A percentile compares a stretch with the other conserved stretches of the same genome.
These are phyloP conservation scores for Pseudogymnoascus pannorum DNA, from an alignment of 2,329 filamentous ascomycete genomes.

Conservation along the genomic window DNA sequence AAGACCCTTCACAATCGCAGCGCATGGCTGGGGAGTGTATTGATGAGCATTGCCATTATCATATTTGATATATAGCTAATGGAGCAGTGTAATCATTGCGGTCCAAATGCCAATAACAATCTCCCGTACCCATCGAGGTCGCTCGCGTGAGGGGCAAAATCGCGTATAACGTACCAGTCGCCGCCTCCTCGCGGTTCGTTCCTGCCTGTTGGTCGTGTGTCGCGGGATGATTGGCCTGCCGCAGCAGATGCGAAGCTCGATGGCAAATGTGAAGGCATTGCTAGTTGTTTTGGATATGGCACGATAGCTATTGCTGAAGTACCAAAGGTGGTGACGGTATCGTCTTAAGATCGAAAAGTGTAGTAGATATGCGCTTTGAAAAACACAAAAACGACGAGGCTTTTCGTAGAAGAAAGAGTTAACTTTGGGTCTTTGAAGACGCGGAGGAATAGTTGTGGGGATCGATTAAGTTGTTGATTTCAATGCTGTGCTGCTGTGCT, in stretches of 20 bases:
- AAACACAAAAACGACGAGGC: constrained; percentile 5
- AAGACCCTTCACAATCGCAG: not conserved
- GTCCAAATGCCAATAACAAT: not conserved
- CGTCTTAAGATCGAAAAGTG: constrained; percentile 6
- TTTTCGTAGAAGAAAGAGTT: not conserved
- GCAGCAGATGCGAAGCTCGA: constrained; percentile 81
- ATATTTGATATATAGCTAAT: not conserved
- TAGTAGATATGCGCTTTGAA: not conserved
- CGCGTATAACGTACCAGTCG: constrained; percentile 59
- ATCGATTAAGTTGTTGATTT: constrained; percentile 9
- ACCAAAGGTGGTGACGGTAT: constrained; percentile 9
- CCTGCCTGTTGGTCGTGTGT: constrained; percentile 50
- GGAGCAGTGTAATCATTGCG: not conserved
- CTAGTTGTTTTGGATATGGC: constrained; percentile 12
- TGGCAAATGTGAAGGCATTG: constrained; percentile 67
- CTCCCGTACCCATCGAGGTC: not conserved
- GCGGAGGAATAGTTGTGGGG: constrained; percentile 2
- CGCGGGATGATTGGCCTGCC: constrained; percentile 63
- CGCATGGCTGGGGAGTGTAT: constrained; percentile 6
- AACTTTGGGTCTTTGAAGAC: not conserved
- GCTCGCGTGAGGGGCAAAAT: constrained; percentile 1
- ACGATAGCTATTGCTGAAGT: constrained; percentile 4
- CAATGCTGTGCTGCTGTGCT: constrained; percentile 9
- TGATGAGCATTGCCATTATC: not conserved
- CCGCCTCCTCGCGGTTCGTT: constrained; percentile 52